Base-by-base conservation (phyloP, 2,329 filamentous ascomycete species). In the Colletotrichum paranaense region DNA sequence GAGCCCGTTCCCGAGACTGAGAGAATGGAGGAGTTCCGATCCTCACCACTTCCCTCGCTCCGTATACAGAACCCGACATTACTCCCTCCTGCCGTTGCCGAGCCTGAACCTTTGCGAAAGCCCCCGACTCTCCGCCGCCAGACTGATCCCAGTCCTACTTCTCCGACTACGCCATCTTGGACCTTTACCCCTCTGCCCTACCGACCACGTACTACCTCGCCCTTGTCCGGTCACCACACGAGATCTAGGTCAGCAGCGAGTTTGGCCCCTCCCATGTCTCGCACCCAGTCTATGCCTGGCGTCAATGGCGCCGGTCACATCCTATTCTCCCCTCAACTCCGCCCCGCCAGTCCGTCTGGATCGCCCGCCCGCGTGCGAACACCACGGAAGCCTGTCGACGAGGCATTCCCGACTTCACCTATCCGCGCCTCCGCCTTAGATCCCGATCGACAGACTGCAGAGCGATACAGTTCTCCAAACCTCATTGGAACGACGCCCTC, bases 1-100 rank as follows among this genome's bases (percentile, higher is more conserved):
- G 91, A 92, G 82, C 89, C 90, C 72, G 91, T 92, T 78, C 91
- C 91, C 76, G 91, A 92, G 84, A 91, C 90, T 62, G 89, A 92
- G 85, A 87, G 90, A 76, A 90, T 92, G 88, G 90, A 92, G 85
- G 89, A 90, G 80, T 92, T 92, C 79, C 88, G 86, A 74, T 83
- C 89, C 67, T 87, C 89, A 65, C 89, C 89, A 76, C 83, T 91
- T 49, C 88, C 89, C 52, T 86, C 84, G 35, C 81, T 91, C 57
- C 87, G 88, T 73, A 81, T 89, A 28, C 86, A 86, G 69, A 84
- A 82, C 72, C 77, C 77, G 59, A 75, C 49, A 53, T 32, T 68
- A 38, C 53, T 67, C 57, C 62, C 75, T 80, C 58, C 77, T 22
- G 60, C 83, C 56, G 80, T 83, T 38, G 77, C 83, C 59, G 85